phyloP scores from a whole-genome alignment of 2,329 filamentous ascomycete species.

The Chalaropsis ovoidea region DNA sequence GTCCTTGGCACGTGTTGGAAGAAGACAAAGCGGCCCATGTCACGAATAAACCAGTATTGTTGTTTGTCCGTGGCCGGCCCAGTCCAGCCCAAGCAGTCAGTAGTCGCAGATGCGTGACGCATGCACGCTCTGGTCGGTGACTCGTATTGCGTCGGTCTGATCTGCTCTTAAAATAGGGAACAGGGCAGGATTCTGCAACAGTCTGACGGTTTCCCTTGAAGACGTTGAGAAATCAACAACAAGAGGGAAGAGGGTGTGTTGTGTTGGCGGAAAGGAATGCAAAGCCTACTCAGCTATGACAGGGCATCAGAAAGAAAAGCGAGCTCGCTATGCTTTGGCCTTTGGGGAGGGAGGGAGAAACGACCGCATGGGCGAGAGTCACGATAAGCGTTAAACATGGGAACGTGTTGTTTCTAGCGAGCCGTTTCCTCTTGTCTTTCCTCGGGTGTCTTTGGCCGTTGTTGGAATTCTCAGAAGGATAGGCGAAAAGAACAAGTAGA shows the following conservation, averaged over 20 bases:
- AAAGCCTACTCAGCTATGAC: background rate
- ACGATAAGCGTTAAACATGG: background rate
- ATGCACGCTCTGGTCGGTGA: background rate
- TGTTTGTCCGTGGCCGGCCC: background rate
- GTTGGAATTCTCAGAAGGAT: background rate
- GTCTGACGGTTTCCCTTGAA: background rate
- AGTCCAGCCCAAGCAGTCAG: background rate
- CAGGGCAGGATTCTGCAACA: background rate
- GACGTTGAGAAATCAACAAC: background rate
- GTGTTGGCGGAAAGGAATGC: background rate
- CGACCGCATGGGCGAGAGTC: background rate
- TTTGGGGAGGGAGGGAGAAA: background rate
- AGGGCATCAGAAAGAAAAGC: background rate
- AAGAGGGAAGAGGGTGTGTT: background rate
- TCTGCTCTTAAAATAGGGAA: background rate
- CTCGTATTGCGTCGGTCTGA: conserved; percentile 1
- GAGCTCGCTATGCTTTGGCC: background rate
- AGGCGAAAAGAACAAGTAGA: too few species aligned
- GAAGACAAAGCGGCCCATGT: background rate
- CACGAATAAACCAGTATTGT: background rate
- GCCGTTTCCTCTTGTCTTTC: background rate
- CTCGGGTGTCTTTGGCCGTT: background rate
- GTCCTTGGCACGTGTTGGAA: conserved; percentile 2
- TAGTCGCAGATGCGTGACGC: background rate
- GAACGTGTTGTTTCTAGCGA: background rate